Base-by-base conservation (phyloP, 164 flowering plant genomes). In the Litsea cubeba region DNA sequence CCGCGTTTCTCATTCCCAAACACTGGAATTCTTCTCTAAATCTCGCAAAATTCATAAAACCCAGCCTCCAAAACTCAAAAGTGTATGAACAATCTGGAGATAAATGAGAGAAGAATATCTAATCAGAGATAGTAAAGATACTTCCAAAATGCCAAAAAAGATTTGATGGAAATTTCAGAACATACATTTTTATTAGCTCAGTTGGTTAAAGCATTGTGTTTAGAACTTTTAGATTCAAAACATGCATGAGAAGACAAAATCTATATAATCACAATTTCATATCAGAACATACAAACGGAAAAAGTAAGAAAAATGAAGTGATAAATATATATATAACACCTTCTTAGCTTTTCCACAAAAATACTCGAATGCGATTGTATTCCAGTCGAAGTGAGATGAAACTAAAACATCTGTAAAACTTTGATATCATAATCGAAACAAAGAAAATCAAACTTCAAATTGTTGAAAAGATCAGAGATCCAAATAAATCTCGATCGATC, bases 1-100 rank as follows among this genome's bases (percentile, higher is more conserved):
- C 26, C 49, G 80, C 72, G 68, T 81, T 76, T 30, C 58, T 71
- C 78, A 76, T 71, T 28, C 69, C 62, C 11, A 40, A 40, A 71
- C 22, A 7, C 64, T 58, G 28, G 14, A 57, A 18, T 14, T 66
- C 49, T 58, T 49, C 18, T 14, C 20, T 50, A n/a, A 74, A 46
- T 25, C 26, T 22, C 0, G 26, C 28, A 23, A 22, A 24, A 22
- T 63, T 63, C 66, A 3, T 63, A 14, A 28, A 63, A 4, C 26
- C 66, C 46, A 0, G 0, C 32, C 14, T 63, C 66, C 66, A 20
- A 63, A 23, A 4, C 4, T 2, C 14, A 63, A 12, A 12, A 24
- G 12, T 25, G 17, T 11, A 63, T 10, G 26, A 63, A 24, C 25
- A 25, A 63, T 23, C 24, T 24, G 26, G 24, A 23, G 26, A 22